Base-by-base conservation (phyloP, 352 stramenopile species). In the Pythium periplocum region DNA sequence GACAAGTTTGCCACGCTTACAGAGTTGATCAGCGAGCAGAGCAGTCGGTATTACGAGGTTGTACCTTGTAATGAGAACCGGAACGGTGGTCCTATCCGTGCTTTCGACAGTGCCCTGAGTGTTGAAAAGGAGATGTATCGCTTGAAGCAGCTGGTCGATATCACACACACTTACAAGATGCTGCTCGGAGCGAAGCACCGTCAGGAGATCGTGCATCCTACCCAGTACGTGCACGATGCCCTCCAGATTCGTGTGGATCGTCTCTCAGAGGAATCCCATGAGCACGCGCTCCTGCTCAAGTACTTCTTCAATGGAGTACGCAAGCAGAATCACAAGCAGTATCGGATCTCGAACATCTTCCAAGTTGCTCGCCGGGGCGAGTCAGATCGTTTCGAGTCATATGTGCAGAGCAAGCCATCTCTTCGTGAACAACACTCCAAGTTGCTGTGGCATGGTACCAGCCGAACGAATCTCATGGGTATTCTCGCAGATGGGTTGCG, bases 391-490 rank as follows among this genome's bases (percentile, higher is more conserved):
- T 75, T 83, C 37, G 45, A 59, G 32, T 44, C 63, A 12, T 65
- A 75, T 34, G 60, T 79, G 44, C 39, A 51, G 6, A 48, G 58
- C 9, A 65, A 75, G 1, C 51, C 64, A 4, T 55, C 64, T 42
- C 52, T 78, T 45, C 50, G 52, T 37, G 41, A 31, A 3, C 53
- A 64, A 17, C 71, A 81, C n/a, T 65, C 64, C 33, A 63, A 77
- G 53, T 53, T 93, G 41, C 34, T 93, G 38, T 93, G 83, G 83
- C 83, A 93, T 38, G 83, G 83, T 33, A 90, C 76, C 6, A n/a
- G 1, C 9, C 43, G 43, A 11, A 48, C 71, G 35, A 92, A 90
- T 37, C 73, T 86, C 17, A 62, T 81, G 12, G 82, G 79, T 32
- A 88, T 92, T 54, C 44, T 93, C 4, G 80, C 69, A 1, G 65